A percentile compares a stretch with the other conserved stretches of the same genome.
phyloP scores from a whole-genome alignment of 106 monocot genomes.

The Chionographis japonica region DNA sequence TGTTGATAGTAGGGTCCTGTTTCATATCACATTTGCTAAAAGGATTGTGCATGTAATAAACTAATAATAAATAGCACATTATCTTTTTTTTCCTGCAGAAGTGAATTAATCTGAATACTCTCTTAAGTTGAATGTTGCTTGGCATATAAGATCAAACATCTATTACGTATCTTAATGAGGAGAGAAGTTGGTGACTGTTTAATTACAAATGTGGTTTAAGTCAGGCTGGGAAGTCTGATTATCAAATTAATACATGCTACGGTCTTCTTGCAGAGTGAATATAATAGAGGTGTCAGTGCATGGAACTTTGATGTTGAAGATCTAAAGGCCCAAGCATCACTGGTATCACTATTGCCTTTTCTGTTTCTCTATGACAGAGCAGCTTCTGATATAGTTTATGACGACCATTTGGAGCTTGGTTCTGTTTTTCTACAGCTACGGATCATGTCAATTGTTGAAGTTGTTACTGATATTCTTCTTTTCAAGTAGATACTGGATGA shows the following conservation, averaged over 20 bases:
- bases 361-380: neutral
- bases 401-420: neutral
- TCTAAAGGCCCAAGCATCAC: slow-evolving; percentile 86
- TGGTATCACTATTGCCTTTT: slow-evolving; percentile 36
- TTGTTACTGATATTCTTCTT: neutral
- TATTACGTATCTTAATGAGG: too few species aligned
- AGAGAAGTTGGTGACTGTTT: too few species aligned
- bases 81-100: too few species aligned
- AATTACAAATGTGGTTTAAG: too few species aligned
- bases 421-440: neutral
- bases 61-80: too few species aligned
- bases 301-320: slow-evolving; percentile 98
- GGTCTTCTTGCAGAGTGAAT: slow-evolving; percentile 60
- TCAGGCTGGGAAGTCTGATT: too few species aligned
- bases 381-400: neutral
- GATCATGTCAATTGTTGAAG: neutral
- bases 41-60: too few species aligned
- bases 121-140: neutral
- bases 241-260: too few species aligned
- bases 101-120: too few species aligned
- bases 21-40: too few species aligned
- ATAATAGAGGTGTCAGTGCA: slow-evolving; percentile 94
- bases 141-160: neutral
- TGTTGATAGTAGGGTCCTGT: too few species aligned
- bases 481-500: slow-evolving; percentile 72